These are phyloP conservation scores for Sporothrix phasma DNA, from an alignment of 2,329 filamentous ascomycete genomes.

Conservation along the genomic window DNA sequence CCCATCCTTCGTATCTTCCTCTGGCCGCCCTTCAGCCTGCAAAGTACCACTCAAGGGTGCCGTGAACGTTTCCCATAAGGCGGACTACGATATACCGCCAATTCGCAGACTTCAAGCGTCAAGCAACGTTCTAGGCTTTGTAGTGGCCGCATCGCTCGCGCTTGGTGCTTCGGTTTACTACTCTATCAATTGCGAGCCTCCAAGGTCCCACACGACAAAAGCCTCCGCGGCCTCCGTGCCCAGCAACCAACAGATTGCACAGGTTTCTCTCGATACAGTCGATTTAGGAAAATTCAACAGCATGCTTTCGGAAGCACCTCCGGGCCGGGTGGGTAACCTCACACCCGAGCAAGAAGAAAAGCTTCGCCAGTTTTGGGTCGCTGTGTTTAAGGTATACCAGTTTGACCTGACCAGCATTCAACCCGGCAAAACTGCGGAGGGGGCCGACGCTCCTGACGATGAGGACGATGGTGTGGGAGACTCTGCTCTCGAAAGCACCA, in stretches of 20 bases:
- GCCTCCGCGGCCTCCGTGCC: neutral
- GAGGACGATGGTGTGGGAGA: slow-evolving; percentile 19
- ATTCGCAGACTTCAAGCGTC: slow-evolving; percentile 13
- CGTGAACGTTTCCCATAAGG: neutral
- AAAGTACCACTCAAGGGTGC: neutral
- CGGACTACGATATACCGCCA: neutral
- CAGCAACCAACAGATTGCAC: neutral
- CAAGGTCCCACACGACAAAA: neutral
- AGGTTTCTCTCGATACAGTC: neutral
- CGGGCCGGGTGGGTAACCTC: slow-evolving; percentile 74
- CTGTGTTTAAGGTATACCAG: slow-evolving; percentile 66
- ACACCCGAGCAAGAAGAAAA: slow-evolving; percentile 85
- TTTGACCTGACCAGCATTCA: slow-evolving; percentile 33
- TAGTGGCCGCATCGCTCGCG: slow-evolving; percentile 6
- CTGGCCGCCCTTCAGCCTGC: neutral
- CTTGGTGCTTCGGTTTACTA: slow-evolving; percentile 1
- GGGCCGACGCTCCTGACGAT: slow-evolving; percentile 27
- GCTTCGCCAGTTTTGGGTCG: slow-evolving; percentile 75
- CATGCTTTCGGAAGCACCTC: slow-evolving; percentile 33
- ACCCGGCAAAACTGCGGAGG: slow-evolving; percentile 21
- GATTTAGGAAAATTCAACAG: slow-evolving; percentile 4
- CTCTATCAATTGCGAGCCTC: neutral
- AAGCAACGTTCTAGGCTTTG: neutral
- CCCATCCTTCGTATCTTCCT: neutral
- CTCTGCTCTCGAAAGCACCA: slow-evolving; percentile 19